These are phyloP conservation scores for Podospora pseudoanserina DNA, from an alignment of 495 filamentous ascomycete species.

Conservation along the genomic window DNA sequence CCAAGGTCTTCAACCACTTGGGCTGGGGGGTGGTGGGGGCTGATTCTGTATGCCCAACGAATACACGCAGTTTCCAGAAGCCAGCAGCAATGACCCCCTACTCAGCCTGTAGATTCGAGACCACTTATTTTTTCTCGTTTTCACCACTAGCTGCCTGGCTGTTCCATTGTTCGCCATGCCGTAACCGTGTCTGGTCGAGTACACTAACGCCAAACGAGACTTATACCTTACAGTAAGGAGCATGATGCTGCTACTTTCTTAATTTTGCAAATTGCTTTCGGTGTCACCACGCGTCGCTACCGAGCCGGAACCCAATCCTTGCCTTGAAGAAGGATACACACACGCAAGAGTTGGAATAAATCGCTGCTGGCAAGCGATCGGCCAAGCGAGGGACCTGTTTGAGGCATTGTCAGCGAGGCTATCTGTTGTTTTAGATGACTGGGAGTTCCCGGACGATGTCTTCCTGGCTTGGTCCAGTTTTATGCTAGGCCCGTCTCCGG, in stretches of 20 bases:
- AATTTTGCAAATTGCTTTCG: neutral
- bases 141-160: neutral
- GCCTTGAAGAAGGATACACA: neutral
- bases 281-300: neutral
- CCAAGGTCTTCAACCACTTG: too few species aligned
- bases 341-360: neutral
- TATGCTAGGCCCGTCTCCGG: neutral
- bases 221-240: neutral
- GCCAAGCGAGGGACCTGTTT: neutral
- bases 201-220: neutral
- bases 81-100: neutral
- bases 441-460: neutral
- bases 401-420: neutral
- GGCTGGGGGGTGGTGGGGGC: too few species aligned
- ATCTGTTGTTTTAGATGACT: neutral
- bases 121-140: neutral
- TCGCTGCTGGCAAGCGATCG: neutral
- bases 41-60: neutral
- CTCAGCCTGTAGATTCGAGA: too few species aligned
- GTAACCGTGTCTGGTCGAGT: neutral
- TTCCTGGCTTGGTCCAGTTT: conserved; percentile 1
- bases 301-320: neutral
- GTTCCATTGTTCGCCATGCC: neutral
- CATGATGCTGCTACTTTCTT: neutral
- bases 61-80: neutral